Evolutionary conservation across 2,329 filamentous ascomycete genomes (phyloP), one percentile per base, ranked within the genome.

Genomic region (Elsinoe arachidis): DNA sequence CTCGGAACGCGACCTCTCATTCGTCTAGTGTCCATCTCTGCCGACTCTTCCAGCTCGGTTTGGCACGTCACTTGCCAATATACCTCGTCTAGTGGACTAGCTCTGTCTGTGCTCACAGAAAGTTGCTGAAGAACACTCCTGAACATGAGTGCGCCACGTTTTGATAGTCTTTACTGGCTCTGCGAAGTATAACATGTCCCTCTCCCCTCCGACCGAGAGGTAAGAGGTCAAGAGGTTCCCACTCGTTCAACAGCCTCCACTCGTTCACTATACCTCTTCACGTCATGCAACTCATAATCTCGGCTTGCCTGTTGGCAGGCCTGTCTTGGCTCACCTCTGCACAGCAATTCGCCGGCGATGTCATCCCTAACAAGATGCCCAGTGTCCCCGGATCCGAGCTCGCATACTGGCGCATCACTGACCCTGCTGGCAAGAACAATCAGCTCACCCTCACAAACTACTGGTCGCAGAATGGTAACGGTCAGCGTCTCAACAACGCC

Each of bases 391-490:
- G 68, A 15, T 61, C 69, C 9, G 68, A 70, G 47, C 59, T 70
- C 37, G 59, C 66, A 23, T 71, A 63, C 65, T 71, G 66, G 60
- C 67, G 65, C 23, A 66, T 71, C 59, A 63, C 63, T 2, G 64
- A 66, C 35, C 61, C 63, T 35, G 63, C 62, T 14, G 62, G 63
- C 34, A 67, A 66, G 46, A 63, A 59, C 47, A 57, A 60, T 37
- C 58, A 59, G 43, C 58, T 68, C 10, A 71, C 69, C 3, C 61
- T 70, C 23, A 69, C 65, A 59, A 71, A 71, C 61, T 71, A 70
- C 62, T 63, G 65, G 49, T 67, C 66, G 11, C 61, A 63, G 17
- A 64, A 67, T 26, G 60, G 52, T 14, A 63, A 63, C 35, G 63
- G 62, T 41, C 58, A 66, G 58, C 64, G 68, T 12, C 49, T 69